A percentile compares a stretch with the other conserved stretches of the same genome.
Conservation (phyloP, 768 basidiomycete genomes). For the Termitomyces sp. region DNA sequence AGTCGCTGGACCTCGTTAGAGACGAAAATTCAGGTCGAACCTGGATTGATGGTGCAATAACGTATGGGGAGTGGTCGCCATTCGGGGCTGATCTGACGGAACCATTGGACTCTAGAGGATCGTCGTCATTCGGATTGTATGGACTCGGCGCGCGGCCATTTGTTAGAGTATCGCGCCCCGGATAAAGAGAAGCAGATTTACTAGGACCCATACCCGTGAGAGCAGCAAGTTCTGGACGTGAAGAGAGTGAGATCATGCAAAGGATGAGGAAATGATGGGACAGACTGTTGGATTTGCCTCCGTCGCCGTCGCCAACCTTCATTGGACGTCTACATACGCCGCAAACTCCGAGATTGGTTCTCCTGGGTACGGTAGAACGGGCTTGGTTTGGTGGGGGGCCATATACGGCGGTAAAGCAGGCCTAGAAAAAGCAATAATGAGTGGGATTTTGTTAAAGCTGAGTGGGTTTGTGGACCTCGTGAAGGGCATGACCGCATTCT, state of each 20-base stretch:
- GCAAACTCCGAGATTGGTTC: conserved; percentile 88
- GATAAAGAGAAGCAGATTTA: conserved; percentile 48
- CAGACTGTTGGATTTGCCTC: conserved; percentile 86
- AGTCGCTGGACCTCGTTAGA: conserved; percentile 61
- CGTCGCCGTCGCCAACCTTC: conserved; percentile 88
- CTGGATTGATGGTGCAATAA: conserved; percentile 90
- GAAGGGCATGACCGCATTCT: conserved; percentile 96
- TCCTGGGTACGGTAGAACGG: conserved; percentile 50
- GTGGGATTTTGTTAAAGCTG: background rate
- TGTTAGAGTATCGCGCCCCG: conserved; percentile 62
- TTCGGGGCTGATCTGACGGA: conserved; percentile 42
- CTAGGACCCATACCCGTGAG: conserved; percentile 85
- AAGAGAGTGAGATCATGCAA: conserved; percentile 4
- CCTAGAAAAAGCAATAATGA: conserved; percentile 36
- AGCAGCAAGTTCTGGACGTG: conserved; percentile 75
- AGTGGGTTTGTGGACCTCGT: conserved; percentile 55
- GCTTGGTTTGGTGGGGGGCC: conserved; percentile 70
- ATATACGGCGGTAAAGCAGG: conserved; percentile 96
- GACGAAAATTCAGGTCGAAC: conserved; percentile 90
- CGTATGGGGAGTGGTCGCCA: conserved; percentile 52
- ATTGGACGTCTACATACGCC: conserved; percentile 96
- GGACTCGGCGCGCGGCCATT: conserved; percentile 32
- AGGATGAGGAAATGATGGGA: conserved; percentile 11
- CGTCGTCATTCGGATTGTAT: conserved; percentile 78
- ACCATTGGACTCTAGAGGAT: conserved; percentile 62